Evolutionary conservation across 2,329 filamentous ascomycete genomes (phyloP), one percentile per base, ranked within the genome.

Genomic region (Aspergillus sp.): DNA sequence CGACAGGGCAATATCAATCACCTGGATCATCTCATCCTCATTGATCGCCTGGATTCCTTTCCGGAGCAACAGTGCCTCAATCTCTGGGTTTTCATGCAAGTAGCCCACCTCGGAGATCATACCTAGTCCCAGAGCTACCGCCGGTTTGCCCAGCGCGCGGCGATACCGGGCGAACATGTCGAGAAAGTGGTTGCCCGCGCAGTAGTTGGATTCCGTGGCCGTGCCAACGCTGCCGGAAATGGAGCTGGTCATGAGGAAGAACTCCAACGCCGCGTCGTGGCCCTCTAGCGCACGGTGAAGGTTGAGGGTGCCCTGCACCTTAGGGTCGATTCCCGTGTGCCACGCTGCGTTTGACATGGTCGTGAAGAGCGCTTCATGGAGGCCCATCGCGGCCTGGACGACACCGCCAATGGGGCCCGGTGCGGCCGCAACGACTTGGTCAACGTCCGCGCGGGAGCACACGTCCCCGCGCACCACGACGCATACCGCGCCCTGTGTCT

Each of bases 1-100:
- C 2, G 28, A 19, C 2, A 59, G 52, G 5, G 52, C 52, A 12
- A 57, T 32, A 38, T 61, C 59, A 8, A 63, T 23, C 25, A 68
- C 25, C 25, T 58, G 59, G 1, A 61, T 36, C 1, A 62, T 23
- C 9, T 62, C 60, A 9, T 56, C 53, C 12, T 59, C 57, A 4
- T 21, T 58, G 8, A 59, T 41, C 3, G 57, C 10, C 8, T 48
- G 47, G 10, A 62, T 49, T 1, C 57, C 60, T 41, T 56, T 59
- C 1, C 60, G 52, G 5, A 57, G 32, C 0, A 62, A 19, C 12
- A 59, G 21, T 0, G 28, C 57, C n/a, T 59, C 52, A n/a, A 59
- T 57, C 32, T 63, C 51, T 10, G 58, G 61, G 21, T 52, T 48
- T 8, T 59, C 36, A 21, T 43, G 28, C 6, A 51, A n/a, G 38